Percentiles rank a stretch among this genome's conserved stretches.
These are phyloP conservation scores for Leccinum variicolor DNA, from an alignment of 768 basidiomycete genomes.

Conservation along the genomic window DNA sequence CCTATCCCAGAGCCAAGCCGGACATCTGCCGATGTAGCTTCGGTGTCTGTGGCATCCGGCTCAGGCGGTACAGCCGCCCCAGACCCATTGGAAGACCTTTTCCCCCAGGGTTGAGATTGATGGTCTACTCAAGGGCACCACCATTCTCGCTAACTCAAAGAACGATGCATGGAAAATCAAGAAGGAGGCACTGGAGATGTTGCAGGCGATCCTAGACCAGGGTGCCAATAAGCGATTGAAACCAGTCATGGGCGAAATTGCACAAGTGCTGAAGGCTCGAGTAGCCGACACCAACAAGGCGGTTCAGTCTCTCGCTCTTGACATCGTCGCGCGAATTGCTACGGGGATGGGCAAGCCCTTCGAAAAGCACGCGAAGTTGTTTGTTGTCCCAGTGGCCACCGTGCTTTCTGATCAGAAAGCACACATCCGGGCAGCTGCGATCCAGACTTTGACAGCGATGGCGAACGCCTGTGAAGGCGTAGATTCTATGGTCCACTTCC, in stretches of 20 bases:
- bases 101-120: constrained; percentile 96
- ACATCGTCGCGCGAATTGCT: constrained; percentile 87
- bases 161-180: constrained; percentile 96
- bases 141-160: constrained; percentile 78
- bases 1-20: constrained; percentile 76
- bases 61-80: constrained; percentile 37
- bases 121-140: constrained; percentile 75
- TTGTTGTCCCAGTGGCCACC: constrained; percentile 71
- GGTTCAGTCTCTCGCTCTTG: constrained; percentile 86
- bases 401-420: constrained; percentile 94
- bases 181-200: constrained; percentile 88
- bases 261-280: constrained; percentile 81
- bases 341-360: constrained; percentile 95
- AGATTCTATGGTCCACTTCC: constrained; percentile 74
- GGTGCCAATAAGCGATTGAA: constrained; percentile 92
- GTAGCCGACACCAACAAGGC: constrained; percentile 92
- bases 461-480: constrained; percentile 80
- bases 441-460: constrained; percentile 79
- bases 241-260: constrained; percentile 89
- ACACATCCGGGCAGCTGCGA: constrained; percentile 72
- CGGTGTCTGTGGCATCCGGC: constrained; percentile 41
- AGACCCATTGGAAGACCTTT: constrained; percentile 90
- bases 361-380: constrained; percentile 81
- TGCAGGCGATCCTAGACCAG: constrained; percentile 84
- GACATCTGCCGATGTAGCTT: constrained; percentile 70